Base-by-base conservation (phyloP, 345 rosid genomes). In the Anacardium occidentale region DNA sequence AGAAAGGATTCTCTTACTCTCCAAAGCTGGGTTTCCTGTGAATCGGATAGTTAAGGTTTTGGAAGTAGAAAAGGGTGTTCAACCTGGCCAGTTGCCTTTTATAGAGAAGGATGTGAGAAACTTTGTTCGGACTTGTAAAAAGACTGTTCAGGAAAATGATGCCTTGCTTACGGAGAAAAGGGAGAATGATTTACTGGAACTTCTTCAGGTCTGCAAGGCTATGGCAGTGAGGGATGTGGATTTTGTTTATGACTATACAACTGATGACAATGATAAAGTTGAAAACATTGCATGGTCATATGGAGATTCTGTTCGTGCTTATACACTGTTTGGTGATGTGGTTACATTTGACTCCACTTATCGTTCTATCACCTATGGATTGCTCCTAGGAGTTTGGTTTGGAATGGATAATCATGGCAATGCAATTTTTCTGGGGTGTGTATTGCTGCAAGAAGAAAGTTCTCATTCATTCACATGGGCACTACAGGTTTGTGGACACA, bases 81-180 rank as follows among this genome's bases (percentile, higher is more conserved):
- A 84, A 75, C 82, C 93, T 45, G 98, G 98, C 5, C 89, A 94
- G 21, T 75, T 94, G 71, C 97, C 97, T 52, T 94, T 88, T 74
- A 89, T 94, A 45, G 97, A 94, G 81, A 94, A 90, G 72, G 97
- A 94, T 77, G 97, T 94, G 69, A 88, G 98, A 50, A 94, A 94
- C 75, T 94, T 94, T 70, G 89, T 94, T 48, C 87, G 95, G 73
- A 86, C 89, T 1, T 88, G 97, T 76, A 94, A 89, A 86, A 94
- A 86, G 82, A 85, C 85, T 32, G 88, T 91, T 79, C 95, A 88
- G 75, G 97, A 92, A 81, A 90, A 85, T 63, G 98, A 91, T 85
- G 96, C 93, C 80, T 70, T 86, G 67, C 92, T 90, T 17, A 73
- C 72, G 17, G 97, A 92, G 74, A 94, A 88, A 75, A 83, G 91